Conservation (phyloP, 495 filamentous ascomycete species). For the Schizothecium vesticola region DNA sequence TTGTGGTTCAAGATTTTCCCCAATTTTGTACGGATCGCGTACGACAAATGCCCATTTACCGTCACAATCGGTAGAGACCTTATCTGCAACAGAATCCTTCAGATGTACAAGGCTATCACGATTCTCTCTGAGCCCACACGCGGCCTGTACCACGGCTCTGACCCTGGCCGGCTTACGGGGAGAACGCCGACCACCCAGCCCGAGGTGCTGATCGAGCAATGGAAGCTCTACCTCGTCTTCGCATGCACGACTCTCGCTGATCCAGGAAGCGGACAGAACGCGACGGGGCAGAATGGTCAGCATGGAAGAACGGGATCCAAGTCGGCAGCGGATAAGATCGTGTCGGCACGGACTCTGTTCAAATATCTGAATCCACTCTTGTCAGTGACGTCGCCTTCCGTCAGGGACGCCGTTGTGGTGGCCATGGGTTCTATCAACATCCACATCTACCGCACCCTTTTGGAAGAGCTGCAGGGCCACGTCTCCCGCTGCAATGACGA, state of each 20-base stretch:
- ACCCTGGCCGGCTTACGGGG: conserved; percentile 41
- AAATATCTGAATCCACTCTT: conserved; percentile 84
- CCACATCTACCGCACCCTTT: conserved; percentile 86
- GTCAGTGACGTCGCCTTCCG: conserved; percentile 63
- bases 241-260: conserved; percentile 93
- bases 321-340: conserved; percentile 72
- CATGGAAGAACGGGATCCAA: conserved; percentile 83
- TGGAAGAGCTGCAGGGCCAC: conserved; percentile 83
- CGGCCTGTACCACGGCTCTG: conserved; percentile 49
- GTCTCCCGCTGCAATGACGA: conserved; percentile 78
- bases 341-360: conserved; percentile 82
- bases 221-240: conserved; percentile 97
- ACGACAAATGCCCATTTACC: conserved; percentile 83
- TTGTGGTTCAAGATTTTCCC: conserved; percentile 98
- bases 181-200: conserved; percentile 68
- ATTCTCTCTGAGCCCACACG: conserved; percentile 69
- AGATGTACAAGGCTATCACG: conserved; percentile 82
- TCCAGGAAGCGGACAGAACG: conserved; percentile 62
- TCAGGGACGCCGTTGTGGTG: conserved; percentile 85
- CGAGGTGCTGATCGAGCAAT: conserved; percentile 89
- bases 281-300: conserved; percentile 56
- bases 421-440: conserved; percentile 92
- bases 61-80: conserved; percentile 85
- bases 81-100: conserved; percentile 82
- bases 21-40: conserved; percentile 85